Evolutionary conservation across 2,329 filamentous ascomycete species (phyloP).

Genomic region (Penicillium fuscoglaucum): DNA sequence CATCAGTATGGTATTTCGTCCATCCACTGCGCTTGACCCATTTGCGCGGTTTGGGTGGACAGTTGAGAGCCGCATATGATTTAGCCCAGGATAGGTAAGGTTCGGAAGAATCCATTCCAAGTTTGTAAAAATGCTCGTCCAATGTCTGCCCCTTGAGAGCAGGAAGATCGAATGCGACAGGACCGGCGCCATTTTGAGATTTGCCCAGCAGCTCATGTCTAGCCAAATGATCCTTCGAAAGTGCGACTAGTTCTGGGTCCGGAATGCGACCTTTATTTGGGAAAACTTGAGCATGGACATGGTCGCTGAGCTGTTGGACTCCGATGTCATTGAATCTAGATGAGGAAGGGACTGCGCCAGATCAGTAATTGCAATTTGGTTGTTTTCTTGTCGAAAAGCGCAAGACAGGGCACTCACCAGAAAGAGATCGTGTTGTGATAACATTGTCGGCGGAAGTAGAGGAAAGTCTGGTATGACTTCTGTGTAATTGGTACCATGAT

Average conservation of each 20-base stretch:
- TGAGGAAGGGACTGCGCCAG: slow-evolving; percentile 41
- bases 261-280: slow-evolving; percentile 54
- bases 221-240: slow-evolving; percentile 78
- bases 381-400: not conserved
- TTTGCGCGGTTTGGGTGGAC: slow-evolving; percentile 62
- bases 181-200: slow-evolving; percentile 72
- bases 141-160: slow-evolving; percentile 74
- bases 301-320: slow-evolving; percentile 85
- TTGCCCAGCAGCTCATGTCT: slow-evolving; percentile 89
- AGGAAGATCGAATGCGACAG: slow-evolving; percentile 85
- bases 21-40: slow-evolving; percentile 84
- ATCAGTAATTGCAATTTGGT: slow-evolving; percentile 20
- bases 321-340: slow-evolving; percentile 88
- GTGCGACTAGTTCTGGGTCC: slow-evolving; percentile 70
- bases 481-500: slow-evolving; percentile 15
- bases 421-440: slow-evolving; percentile 25
- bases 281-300: slow-evolving; percentile 84
- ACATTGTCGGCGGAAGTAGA: slow-evolving; percentile 13
- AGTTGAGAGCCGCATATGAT: slow-evolving; percentile 64
- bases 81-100: slow-evolving; percentile 77
- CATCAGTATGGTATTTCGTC: slow-evolving; percentile 86
- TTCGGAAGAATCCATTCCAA: slow-evolving; percentile 83
- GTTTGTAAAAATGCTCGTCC: slow-evolving; percentile 90
- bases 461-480: slow-evolving; percentile 15
- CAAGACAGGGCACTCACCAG: slow-evolving; percentile 24